A percentile compares a stretch with the other conserved stretches of the same genome.
phyloP scores from a whole-genome alignment of 2,329 filamentous ascomycete genomes.

The Chaetomium sp. region DNA sequence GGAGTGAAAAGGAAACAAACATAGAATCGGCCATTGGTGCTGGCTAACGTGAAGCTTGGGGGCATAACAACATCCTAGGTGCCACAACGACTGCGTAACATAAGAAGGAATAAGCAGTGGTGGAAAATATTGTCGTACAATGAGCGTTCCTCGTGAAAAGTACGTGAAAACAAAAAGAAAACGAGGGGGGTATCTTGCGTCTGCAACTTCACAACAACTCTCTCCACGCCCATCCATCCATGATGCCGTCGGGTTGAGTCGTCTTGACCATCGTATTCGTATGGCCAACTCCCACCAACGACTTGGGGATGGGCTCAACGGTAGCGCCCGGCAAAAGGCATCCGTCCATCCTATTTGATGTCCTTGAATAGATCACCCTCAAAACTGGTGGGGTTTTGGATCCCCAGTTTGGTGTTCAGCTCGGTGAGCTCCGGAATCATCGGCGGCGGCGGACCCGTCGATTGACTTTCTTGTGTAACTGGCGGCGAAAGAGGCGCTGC shows the following conservation, averaged over 20 bases:
- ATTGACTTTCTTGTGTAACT: slow-evolving; percentile 29
- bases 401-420: slow-evolving; percentile 44
- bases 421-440: slow-evolving; percentile 54
- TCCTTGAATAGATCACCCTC: slow-evolving; percentile 53
- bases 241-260: neutral
- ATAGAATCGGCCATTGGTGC: slow-evolving; percentile 2
- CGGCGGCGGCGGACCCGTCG: slow-evolving; percentile 48
- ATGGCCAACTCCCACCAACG: neutral
- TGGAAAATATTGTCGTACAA: slow-evolving; percentile 21
- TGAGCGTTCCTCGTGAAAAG: slow-evolving; percentile 21
- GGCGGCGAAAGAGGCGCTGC: slow-evolving; percentile 23
- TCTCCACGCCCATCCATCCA: neutral
- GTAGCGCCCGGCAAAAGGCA: neutral
- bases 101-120: slow-evolving; percentile 11
- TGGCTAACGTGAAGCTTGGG: slow-evolving; percentile 1
- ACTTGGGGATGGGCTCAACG: too few species aligned
- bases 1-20: neutral
- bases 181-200: slow-evolving; percentile 29
- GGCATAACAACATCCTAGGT: slow-evolving; percentile 12
- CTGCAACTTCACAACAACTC: slow-evolving; percentile 19
- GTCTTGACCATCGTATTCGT: neutral
- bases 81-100: slow-evolving; percentile 6
- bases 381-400: slow-evolving; percentile 38
- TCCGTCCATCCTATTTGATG: slow-evolving; percentile 42
- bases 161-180: slow-evolving; percentile 13